Conservation (phyloP, 257 asterid species). For the Lavandula angustifolia region DNA sequence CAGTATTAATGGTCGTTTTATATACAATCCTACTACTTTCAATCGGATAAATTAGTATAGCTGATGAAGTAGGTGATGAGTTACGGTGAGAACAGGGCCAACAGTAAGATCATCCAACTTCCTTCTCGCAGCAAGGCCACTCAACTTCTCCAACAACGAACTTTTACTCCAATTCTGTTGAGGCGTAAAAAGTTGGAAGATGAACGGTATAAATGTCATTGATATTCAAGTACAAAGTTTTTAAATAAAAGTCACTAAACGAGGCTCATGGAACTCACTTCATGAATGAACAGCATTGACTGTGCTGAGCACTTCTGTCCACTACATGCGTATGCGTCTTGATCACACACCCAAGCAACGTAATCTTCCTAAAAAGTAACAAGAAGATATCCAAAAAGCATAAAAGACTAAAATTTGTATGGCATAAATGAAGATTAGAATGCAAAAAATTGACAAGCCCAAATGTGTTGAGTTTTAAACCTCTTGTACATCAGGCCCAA, state of each 20-base stretch:
- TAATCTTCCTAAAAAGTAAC: slow-evolving; percentile 64
- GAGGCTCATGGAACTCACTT: too few species aligned
- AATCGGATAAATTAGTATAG: neutral
- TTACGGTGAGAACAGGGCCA: slow-evolving; percentile 94
- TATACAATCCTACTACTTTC: neutral
- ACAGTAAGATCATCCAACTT: slow-evolving; percentile 83
- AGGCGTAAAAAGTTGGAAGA: slow-evolving; percentile 9
- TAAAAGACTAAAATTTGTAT: neutral
- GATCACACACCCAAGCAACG: slow-evolving; percentile 98
- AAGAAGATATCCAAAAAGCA: neutral
- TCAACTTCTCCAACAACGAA: slow-evolving; percentile 57
- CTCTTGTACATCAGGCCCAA: slow-evolving; percentile 95
- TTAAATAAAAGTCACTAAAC: neutral
- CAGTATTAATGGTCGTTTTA: too few species aligned
- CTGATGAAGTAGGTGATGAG: neutral
- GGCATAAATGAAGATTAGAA: neutral
- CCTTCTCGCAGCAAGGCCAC: slow-evolving; percentile 73
- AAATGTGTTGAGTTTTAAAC: slow-evolving; percentile 34
- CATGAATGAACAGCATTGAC: slow-evolving; percentile 82
- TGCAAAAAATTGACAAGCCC: neutral
- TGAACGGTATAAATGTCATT: neutral
- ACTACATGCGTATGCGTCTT: slow-evolving; percentile 96
- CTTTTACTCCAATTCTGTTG: slow-evolving; percentile 80
- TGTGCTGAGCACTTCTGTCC: slow-evolving; percentile 99
- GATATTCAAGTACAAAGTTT: neutral